Conservation (phyloP, 2,329 filamentous ascomycete species). For the Didymellaceae sp. region DNA sequence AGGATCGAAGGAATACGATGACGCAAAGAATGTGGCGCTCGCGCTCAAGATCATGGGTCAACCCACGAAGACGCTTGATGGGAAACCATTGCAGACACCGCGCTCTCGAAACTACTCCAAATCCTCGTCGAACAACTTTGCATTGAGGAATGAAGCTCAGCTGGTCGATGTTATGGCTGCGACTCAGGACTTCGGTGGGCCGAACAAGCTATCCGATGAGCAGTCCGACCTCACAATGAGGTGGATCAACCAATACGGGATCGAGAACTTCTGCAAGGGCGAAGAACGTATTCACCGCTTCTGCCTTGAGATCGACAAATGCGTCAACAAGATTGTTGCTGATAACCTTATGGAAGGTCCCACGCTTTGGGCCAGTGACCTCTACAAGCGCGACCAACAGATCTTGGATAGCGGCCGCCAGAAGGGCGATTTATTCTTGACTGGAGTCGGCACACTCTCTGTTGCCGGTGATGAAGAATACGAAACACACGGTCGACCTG, state of each 20-base stretch:
- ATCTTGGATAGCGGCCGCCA: conserved; percentile 60
- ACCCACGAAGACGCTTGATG: conserved; percentile 51
- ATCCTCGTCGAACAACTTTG: conserved; percentile 62
- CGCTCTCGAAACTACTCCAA: conserved; percentile 53
- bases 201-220: conserved; percentile 95
- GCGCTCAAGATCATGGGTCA: conserved; percentile 91
- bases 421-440: conserved; percentile 57
- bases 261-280: conserved; percentile 93
- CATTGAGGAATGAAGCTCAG: conserved; percentile 83
- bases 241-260: conserved; percentile 81
- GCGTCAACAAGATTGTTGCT: conserved; percentile 83
- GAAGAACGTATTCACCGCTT: conserved; percentile 96
- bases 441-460: conserved; percentile 55
- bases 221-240: conserved; percentile 83
- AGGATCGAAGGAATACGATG: conserved; percentile 86
- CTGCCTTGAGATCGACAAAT: conserved; percentile 86
- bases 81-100: conserved; percentile 48
- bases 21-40: conserved; percentile 82
- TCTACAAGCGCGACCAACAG: conserved; percentile 80
- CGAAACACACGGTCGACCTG: conserved; percentile 47
- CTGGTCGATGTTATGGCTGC: conserved; percentile 88
- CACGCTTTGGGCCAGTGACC: conserved; percentile 88
- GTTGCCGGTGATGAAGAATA: conserved; percentile 57
- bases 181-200: conserved; percentile 80
- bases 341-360: conserved; percentile 84